Percentiles rank a stretch among this genome's conserved stretches.
These are phyloP conservation scores for Magnusiomyces magnusii DNA, from an alignment of 1,139 yeast species.

Conservation along the genomic window DNA sequence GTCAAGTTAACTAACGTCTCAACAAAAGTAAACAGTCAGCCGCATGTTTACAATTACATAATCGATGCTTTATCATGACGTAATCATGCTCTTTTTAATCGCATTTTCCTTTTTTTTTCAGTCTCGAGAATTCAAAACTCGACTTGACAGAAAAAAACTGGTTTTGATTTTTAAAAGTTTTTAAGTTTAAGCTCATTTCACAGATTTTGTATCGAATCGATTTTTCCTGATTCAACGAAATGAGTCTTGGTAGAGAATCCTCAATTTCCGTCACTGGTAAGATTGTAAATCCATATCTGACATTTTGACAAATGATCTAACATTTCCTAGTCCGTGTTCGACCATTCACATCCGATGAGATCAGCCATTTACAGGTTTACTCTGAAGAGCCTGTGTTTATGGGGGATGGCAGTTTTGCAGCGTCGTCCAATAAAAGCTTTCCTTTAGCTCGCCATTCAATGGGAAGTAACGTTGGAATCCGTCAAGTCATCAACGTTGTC, in stretches of 20 bases:
- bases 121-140: too few relatives aligned
- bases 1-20: too few relatives aligned
- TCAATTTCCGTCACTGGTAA: slow-evolving; percentile 67
- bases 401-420: slow-evolving; percentile 48
- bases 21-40: background rate
- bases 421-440: slow-evolving; percentile 16
- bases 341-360: slow-evolving; percentile 65
- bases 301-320: too few relatives aligned
- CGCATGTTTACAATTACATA: background rate
- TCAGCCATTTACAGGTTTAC: slow-evolving; percentile 34
- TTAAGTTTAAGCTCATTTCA: too few relatives aligned
- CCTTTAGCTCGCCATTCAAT: slow-evolving; percentile 19
- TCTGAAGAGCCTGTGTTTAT: slow-evolving; percentile 37
- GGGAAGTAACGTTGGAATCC: slow-evolving; percentile 38
- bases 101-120: background rate
- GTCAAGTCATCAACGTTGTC: slow-evolving; percentile 72
- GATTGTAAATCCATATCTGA: background rate
- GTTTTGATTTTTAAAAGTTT: too few relatives aligned
- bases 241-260: slow-evolving; percentile 40
- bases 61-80: background rate
- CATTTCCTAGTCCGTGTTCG: slow-evolving; percentile 48
- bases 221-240: background rate
- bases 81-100: too few relatives aligned
- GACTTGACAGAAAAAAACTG: too few relatives aligned
- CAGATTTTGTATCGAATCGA: too few relatives aligned